Evolutionary conservation across 225 moss, liverwort and hornwort species (phyloP).

Genomic region (Physcomitrellopsis africana): DNA sequence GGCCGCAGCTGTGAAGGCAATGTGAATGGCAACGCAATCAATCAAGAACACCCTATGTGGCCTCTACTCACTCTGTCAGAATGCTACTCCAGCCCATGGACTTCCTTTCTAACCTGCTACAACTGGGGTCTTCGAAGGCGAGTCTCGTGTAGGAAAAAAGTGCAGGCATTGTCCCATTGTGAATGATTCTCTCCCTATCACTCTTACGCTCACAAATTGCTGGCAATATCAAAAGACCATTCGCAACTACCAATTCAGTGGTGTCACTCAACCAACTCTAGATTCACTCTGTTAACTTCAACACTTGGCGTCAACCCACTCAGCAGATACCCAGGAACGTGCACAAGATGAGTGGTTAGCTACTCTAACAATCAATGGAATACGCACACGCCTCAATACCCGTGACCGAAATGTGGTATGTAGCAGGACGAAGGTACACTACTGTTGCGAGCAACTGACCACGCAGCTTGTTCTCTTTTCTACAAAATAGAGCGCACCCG

Average conservation of each 20-base stretch:
- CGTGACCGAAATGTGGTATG: neutral
- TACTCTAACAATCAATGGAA: neutral
- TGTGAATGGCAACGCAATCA: neutral
- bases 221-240: neutral
- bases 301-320: too few relatives aligned
- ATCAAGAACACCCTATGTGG: too few relatives aligned
- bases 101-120: neutral
- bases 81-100: neutral
- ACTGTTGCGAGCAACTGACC: conserved; percentile 11
- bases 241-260: neutral
- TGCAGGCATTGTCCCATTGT: neutral
- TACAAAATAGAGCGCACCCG: too few relatives aligned
- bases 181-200: too few relatives aligned
- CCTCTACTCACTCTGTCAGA: neutral
- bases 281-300: neutral
- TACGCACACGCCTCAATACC: neutral
- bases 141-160: neutral
- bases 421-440: neutral
- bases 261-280: too few relatives aligned
- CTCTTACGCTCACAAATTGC: neutral
- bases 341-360: neutral
- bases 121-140: neutral
- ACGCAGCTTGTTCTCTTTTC: neutral
- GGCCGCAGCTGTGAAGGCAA: neutral
- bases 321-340: neutral